These are phyloP conservation scores for Dictyostelium discoideum DNA, from an alignment of 78 protist genomes.

Conservation along the genomic window DNA sequence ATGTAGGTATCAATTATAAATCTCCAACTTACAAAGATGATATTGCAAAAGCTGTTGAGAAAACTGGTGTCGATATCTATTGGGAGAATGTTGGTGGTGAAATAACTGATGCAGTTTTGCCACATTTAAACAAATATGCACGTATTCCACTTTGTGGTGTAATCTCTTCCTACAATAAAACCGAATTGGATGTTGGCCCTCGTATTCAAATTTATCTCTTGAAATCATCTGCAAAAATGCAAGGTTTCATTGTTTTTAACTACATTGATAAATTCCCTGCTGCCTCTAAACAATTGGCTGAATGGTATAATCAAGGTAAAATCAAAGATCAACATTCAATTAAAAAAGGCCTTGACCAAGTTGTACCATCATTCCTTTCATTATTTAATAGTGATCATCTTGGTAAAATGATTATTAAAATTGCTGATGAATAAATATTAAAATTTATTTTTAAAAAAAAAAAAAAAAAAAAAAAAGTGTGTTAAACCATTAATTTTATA, in stretches of 20 bases:
- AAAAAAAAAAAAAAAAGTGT: too few relatives aligned
- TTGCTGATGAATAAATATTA: background rate
- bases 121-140: background rate
- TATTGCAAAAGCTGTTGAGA: background rate
- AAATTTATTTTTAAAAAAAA: background rate
- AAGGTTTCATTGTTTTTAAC: background rate
- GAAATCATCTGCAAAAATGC: background rate
- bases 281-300: background rate
- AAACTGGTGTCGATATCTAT: constrained; percentile 78
- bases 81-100: constrained; percentile 91
- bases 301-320: constrained; percentile 19
- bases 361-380: constrained; percentile 41
- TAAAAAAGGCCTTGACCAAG: constrained; percentile 65
- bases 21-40: background rate
- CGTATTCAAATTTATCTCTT: constrained; percentile 61
- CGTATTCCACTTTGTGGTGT: constrained; percentile 74
- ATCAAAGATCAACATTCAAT: constrained; percentile 21
- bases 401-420: constrained; percentile 74
- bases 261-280: background rate
- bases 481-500: too few relatives aligned
- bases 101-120: constrained; percentile 44
- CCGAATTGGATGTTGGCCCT: constrained; percentile 6
- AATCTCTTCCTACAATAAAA: constrained; percentile 49
- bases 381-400: constrained; percentile 65
- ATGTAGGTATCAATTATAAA: constrained; percentile 71